Evolutionary conservation across 805 yeast genomes (phyloP).

Genomic region (Teunomyces lycoperdinae): DNA sequence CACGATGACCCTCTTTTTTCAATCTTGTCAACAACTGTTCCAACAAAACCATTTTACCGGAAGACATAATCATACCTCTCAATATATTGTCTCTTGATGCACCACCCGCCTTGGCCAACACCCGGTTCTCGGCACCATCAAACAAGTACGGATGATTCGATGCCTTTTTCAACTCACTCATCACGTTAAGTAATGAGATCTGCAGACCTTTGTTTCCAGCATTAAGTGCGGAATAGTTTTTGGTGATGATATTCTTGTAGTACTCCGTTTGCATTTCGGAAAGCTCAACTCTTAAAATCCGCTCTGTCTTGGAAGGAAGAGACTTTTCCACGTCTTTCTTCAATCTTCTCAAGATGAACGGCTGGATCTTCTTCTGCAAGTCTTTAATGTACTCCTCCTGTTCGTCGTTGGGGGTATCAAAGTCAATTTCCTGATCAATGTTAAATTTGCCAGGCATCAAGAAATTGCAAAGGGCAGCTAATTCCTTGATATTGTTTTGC

Average conservation of each 20-base stretch:
- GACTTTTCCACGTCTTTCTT: conserved; percentile 98
- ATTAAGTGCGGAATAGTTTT: conserved; percentile 87
- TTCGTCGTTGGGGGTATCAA: conserved; percentile 80
- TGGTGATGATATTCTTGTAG: conserved; percentile 88
- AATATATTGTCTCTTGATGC: conserved; percentile 73
- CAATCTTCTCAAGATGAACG: conserved; percentile 87
- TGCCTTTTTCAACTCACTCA: conserved; percentile 95
- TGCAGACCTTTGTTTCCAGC: conserved; percentile 80
- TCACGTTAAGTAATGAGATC: conserved; percentile 81
- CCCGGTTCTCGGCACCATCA: conserved; percentile 86
- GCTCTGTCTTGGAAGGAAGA: conserved; percentile 91
- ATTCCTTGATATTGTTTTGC: conserved; percentile 91
- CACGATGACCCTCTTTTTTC: conserved; percentile 93
- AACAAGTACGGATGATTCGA: conserved; percentile 95
- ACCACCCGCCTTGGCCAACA: conserved; percentile 61
- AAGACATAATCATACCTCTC: conserved; percentile 92
- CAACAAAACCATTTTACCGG: conserved; percentile 95
- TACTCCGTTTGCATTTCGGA: conserved; percentile 94
- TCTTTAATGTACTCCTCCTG: conserved; percentile 89
- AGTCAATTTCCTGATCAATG: conserved; percentile 93
- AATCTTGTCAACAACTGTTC: conserved; percentile 85
- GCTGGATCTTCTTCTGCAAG: conserved; percentile 80
- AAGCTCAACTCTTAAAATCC: conserved; percentile 90
- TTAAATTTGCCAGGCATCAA: conserved; percentile 91
- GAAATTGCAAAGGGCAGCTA: conserved; percentile 92